Evolutionary conservation across 352 stramenopile species (phyloP).

Genomic region (Phytophthora pseudosyringae): DNA sequence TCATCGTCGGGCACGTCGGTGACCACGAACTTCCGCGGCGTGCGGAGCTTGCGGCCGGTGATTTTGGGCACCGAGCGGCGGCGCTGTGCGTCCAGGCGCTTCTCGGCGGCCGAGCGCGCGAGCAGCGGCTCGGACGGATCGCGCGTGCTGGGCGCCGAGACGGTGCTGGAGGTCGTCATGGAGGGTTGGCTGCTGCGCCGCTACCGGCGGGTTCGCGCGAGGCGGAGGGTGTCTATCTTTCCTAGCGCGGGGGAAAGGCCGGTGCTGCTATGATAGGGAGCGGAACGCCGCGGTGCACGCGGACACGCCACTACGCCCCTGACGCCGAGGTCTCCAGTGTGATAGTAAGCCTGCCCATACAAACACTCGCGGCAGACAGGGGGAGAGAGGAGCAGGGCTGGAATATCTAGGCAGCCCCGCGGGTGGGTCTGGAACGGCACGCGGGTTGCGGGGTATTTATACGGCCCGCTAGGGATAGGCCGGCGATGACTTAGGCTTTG

Average conservation of each 20-base stretch:
- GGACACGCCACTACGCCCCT: slow-evolving; percentile 16
- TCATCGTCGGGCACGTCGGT: slow-evolving; percentile 72
- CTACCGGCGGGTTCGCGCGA: neutral
- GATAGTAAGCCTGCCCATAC: slow-evolving; percentile 39
- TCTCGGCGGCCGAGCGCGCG: slow-evolving; percentile 20
- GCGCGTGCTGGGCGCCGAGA: slow-evolving; percentile 17
- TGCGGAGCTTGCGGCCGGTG: slow-evolving; percentile 60
- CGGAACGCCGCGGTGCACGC: slow-evolving; percentile 6
- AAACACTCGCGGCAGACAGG: slow-evolving; percentile 19
- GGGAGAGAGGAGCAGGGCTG: slow-evolving; percentile 20
- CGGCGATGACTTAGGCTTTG: too few relatives aligned
- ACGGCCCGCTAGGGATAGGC: too few relatives aligned
- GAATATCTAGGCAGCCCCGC: too few relatives aligned
- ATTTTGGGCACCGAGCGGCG: slow-evolving; percentile 54
- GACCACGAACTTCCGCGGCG: slow-evolving; percentile 71
- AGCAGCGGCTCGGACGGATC: slow-evolving; percentile 13
- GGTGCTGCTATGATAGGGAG: slow-evolving; percentile 3
- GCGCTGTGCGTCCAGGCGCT: slow-evolving; percentile 26
- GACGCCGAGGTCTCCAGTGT: slow-evolving; percentile 35
- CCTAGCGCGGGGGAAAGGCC: slow-evolving; percentile 5
- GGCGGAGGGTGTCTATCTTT: slow-evolving; percentile 17
- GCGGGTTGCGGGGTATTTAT: too few relatives aligned
- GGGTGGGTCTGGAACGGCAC: too few relatives aligned
- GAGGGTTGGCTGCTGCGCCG: slow-evolving; percentile 9
- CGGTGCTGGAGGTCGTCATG: slow-evolving; percentile 42